Evolutionary conservation across 1,284 basidiomycete species (phyloP), one percentile per base, ranked within the genome.

Genomic region (Cutaneotrichosporon dermatis): DNA sequence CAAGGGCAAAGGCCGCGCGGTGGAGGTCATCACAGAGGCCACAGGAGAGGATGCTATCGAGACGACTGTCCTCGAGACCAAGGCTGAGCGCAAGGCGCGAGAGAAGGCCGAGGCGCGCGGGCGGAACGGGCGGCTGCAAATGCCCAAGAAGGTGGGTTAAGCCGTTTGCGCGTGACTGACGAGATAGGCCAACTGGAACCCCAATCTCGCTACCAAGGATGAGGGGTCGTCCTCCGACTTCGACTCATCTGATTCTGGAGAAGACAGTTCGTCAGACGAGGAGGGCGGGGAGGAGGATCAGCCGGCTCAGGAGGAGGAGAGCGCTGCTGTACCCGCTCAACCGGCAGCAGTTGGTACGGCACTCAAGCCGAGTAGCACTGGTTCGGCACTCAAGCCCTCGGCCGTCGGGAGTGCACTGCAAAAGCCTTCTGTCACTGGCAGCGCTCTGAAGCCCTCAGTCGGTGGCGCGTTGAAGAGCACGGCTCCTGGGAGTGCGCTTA

Each of bases 21-120:
- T 83, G 40, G 88, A 90, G 69, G 76, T 74, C 4, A 63, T 90
- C 66, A 83, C 87, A 62, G 84, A 83, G 60, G 80, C 76, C 25
- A 59, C 48, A 43, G n/a, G 58, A 59, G 83, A 83, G 5, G 82
- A 82, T 60, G 74, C 71, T 16, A 69, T 54, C 73, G 80, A 49
- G 81, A 76, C 41, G 79, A 78, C 50, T 76, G 71, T 46, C 76
- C 64, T 64, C 67, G 74, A 55, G 73, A 68, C 61, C 37, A 69
- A 68, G 45, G 60, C 58, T 5, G 67, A 69, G 52, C 45, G 59
- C 12, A 69, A 65, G 46, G 59, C 65, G 3, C 51, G 61, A 4
- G 62, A 59, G 33, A 64, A 64, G 55, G 61, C 64, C 4, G 52
- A 60, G n/a, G 64, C 60, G 4, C 62, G 59, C 41, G 63, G 58